phyloP scores from a whole-genome alignment of 2,329 filamentous ascomycete species.

The Biscogniauxia sp. region DNA sequence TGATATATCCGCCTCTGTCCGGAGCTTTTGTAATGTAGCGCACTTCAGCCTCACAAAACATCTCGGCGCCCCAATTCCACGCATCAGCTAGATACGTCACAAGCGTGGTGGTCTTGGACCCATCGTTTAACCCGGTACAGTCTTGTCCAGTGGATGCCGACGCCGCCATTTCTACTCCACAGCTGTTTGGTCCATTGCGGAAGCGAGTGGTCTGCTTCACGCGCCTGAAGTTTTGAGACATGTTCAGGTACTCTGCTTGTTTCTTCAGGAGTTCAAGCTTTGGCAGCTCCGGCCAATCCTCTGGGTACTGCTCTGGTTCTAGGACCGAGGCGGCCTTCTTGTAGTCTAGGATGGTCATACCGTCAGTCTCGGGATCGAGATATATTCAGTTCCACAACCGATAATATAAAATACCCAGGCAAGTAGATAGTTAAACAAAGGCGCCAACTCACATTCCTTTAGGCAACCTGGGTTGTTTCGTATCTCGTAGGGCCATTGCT shows the following conservation, averaged over 20 bases:
- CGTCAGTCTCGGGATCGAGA: constrained; percentile 3
- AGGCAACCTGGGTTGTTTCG: constrained; percentile 41
- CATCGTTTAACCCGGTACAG: constrained; percentile 63
- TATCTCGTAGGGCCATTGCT: constrained; percentile 59
- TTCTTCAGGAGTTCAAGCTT: constrained; percentile 57
- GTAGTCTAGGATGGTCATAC: constrained; percentile 47
- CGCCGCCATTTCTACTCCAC: constrained; percentile 62
- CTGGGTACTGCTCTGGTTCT: constrained; percentile 57
- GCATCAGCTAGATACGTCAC: constrained; percentile 68
- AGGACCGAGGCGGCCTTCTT: constrained; percentile 53
- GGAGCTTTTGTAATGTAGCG: constrained; percentile 56
- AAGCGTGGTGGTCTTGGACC: constrained; percentile 63
- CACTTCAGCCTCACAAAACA: constrained; percentile 69
- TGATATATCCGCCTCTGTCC: constrained; percentile 53
- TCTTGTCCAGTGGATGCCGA: constrained; percentile 63
- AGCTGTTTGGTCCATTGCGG: constrained; percentile 56
- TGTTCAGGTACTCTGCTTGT: constrained; percentile 53
- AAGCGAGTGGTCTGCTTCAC: constrained; percentile 65
- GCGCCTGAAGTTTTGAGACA: constrained; percentile 51
- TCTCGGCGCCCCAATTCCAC: constrained; percentile 70
- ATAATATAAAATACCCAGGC: neutral
- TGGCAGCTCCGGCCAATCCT: constrained; percentile 54
- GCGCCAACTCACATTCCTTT: constrained; percentile 46
- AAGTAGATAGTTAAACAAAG: neutral
- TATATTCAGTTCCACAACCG: neutral